These are phyloP conservation scores for Saussurea involucrata DNA, from an alignment of 129 eudicot species.

Conservation along the genomic window DNA sequence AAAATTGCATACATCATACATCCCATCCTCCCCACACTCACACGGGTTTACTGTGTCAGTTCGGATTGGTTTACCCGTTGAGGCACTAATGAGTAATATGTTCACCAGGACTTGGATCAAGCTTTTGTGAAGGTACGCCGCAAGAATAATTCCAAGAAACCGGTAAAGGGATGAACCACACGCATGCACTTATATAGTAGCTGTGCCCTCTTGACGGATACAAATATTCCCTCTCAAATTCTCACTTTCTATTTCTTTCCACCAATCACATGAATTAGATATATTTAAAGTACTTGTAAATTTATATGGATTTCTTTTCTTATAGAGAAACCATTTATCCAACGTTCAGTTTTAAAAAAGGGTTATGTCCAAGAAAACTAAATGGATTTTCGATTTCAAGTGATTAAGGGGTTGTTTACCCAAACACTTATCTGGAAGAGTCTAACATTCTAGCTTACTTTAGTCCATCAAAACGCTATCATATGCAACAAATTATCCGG, in stretches of 20 bases:
- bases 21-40: neutral
- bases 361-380: no score
- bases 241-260: neutral
- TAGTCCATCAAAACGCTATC: no score
- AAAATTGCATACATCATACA: neutral
- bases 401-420: no score
- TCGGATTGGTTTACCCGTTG: neutral
- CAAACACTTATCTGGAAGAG: no score
- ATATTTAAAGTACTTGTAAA: neutral
- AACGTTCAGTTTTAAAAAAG: no score
- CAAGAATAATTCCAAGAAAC: conserved; percentile 84
- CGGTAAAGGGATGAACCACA: conserved; percentile 18
- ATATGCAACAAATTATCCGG: no score
- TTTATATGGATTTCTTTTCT: neutral
- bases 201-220: neutral
- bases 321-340: neutral
- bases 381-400: no score
- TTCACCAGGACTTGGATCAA: conserved; percentile 63
- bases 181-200: neutral
- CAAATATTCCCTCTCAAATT: neutral
- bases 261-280: neutral
- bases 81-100: neutral
- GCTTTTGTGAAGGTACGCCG: conserved; percentile 77
- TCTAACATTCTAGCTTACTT: no score
- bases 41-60: neutral